These are phyloP conservation scores for Sporobolomyces pararoseus DNA, from an alignment of 768 basidiomycete species.

Conservation along the genomic window DNA sequence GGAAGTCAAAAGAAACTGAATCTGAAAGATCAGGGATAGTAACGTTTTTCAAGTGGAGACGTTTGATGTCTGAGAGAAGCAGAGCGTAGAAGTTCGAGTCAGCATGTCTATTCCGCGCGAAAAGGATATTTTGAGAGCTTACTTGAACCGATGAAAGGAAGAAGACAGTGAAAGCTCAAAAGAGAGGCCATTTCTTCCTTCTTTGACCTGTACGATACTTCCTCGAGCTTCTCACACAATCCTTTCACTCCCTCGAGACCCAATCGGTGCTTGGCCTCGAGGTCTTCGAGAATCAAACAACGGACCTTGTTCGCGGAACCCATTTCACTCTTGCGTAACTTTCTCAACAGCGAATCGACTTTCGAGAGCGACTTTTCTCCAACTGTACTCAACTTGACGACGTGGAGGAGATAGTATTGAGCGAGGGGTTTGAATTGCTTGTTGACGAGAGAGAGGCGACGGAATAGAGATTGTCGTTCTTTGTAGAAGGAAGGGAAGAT, in stretches of 20 bases:
- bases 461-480: not conserved
- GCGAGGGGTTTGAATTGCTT: not conserved
- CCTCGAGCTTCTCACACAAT: not conserved
- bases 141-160: not conserved
- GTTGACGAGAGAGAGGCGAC: not conserved
- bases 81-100: not conserved
- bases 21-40: not conserved
- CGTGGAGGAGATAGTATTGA: not conserved
- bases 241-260: not conserved
- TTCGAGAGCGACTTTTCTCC: not conserved
- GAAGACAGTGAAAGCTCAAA: not conserved
- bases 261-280: not conserved
- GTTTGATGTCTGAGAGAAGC: not conserved
- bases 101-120: not conserved
- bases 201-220: not conserved
- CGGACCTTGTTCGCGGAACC: not conserved
- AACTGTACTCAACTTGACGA: conserved; percentile 3
- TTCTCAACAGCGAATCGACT: not conserved
- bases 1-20: not conserved
- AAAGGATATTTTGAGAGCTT: not conserved
- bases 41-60: not conserved
- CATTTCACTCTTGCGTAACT: not conserved
- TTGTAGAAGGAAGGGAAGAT: not conserved
- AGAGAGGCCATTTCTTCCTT: not conserved
- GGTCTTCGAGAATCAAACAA: not conserved